Base-by-base conservation (phyloP, 2,329 filamentous ascomycete species). In the Daldinia sp. region DNA sequence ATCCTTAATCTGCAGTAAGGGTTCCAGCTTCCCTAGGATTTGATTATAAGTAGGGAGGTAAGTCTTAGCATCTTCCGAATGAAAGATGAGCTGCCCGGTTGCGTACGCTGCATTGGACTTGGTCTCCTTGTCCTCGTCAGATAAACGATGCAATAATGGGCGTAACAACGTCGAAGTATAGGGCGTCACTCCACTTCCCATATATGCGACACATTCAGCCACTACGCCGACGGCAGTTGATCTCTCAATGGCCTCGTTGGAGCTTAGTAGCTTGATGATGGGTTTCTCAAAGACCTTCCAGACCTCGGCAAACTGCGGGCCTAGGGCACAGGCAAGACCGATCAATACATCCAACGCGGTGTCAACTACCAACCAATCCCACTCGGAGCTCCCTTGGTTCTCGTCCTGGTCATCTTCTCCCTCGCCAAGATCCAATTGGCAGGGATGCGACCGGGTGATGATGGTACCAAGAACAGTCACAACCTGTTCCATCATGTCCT, bases 201-300 rank as follows among this genome's bases (percentile, higher is more conserved):
- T 95, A 78, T 92, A 90, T 72, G 90, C 90, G 71, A 93, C 89
- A 76, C 92, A 92, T 82, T 98, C 94, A 23, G 94, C 94, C 67
- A 98, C 90, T 56, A 94, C 92, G 70, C 95, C 95, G 17, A 97
- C 91, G 48, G 94, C 91, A 17, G 93, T 93, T 30, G 91, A 94
- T 54, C 95, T 91, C 82, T 98, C 94, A 34, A 93, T 88, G 49
- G 90, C 84, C 78, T 97, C 94, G 68, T 90, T 90, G 65, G 93
- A 94, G 76, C 90, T 91, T 53, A 93, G 90, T 72, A 93, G 95
- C 80, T 92, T 94, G 75, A 97, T 82, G 70, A 98, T 85, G 34
- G 91, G 91, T 84, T 95, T 94, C 83, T 97, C 92, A 70, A 97
- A 97, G 72, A 96, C 89, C 83, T 96, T 96, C 93, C 93, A 98